Evolutionary conservation across 2,329 filamentous ascomycete genomes (phyloP).

Genomic region (Botrytis byssoidea): DNA sequence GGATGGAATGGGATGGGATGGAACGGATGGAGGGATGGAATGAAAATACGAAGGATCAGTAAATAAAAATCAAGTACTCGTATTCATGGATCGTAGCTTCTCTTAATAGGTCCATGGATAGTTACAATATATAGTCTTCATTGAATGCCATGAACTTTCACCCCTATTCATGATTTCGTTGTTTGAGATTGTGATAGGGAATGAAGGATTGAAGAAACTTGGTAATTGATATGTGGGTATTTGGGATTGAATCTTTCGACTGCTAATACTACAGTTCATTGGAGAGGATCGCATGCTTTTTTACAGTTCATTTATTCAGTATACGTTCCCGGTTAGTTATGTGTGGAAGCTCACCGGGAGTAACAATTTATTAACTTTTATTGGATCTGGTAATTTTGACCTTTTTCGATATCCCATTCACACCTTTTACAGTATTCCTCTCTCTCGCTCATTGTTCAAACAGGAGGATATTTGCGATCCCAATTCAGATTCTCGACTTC

Average conservation of each 20-base stretch:
- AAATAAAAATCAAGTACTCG: not conserved
- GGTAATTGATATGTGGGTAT: not conserved
- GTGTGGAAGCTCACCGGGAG: not conserved
- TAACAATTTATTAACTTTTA: no score
- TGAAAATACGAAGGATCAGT: not conserved
- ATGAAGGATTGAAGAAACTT: not conserved
- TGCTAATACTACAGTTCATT: not conserved
- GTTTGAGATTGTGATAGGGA: not conserved
- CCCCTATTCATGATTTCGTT: not conserved
- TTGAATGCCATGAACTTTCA: not conserved
- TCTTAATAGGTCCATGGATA: not conserved
- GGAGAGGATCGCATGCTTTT: not conserved
- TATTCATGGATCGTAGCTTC: no score
- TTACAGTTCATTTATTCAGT: not conserved
- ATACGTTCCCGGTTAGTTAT: not conserved
- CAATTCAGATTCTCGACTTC: not conserved
- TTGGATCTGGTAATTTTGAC: not conserved
- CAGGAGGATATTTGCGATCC: rapidly evolving
- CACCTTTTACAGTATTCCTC: not conserved
- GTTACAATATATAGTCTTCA: not conserved
- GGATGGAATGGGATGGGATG: not conserved
- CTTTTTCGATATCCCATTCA: not conserved
- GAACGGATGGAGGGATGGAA: not conserved
- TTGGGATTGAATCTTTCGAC: not conserved
- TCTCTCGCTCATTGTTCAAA: not conserved